Percentiles rank a stretch among this genome's conserved stretches.
phyloP scores from a whole-genome alignment of 164 flowering plant species.

The Vitis rotundifolia region DNA sequence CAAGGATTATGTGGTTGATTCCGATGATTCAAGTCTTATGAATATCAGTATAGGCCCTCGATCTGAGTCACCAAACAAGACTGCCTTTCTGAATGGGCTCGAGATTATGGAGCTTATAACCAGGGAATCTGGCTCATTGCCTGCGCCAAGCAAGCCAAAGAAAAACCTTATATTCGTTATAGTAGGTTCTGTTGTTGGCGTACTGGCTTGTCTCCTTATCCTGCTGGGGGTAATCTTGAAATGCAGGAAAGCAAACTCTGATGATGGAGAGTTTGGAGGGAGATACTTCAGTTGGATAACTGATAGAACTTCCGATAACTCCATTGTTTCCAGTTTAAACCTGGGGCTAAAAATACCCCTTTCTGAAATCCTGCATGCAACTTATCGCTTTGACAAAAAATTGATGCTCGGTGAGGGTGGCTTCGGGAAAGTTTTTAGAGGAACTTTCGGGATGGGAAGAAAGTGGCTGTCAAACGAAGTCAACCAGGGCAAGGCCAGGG shows the following conservation, averaged over 20 bases:
- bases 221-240: constrained; percentile 10
- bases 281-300: constrained; percentile 16
- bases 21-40: too few relatives aligned
- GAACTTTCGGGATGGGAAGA: background rate
- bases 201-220: constrained; percentile 4
- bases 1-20: background rate
- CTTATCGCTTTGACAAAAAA: constrained; percentile 4
- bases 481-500: background rate
- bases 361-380: constrained; percentile 20
- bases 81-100: too few relatives aligned
- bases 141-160: background rate
- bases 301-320: constrained; percentile 7
- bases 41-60: too few relatives aligned
- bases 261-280: constrained; percentile 14
- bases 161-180: constrained; percentile 14
- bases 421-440: constrained; percentile 7
- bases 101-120: too few relatives aligned
- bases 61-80: too few relatives aligned
- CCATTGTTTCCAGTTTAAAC: constrained; percentile 20
- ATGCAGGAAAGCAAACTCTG: constrained; percentile 16
- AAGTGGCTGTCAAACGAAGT: constrained; percentile 8
- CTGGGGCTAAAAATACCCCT: constrained; percentile 30
- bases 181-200: constrained; percentile 23
- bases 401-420: constrained; percentile 4
- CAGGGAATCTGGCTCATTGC: too few relatives aligned